A percentile compares a stretch with the other conserved stretches of the same genome.
These are phyloP conservation scores for Rhodotorula graminis DNA, from an alignment of 768 basidiomycete species.

Conservation along the genomic window DNA sequence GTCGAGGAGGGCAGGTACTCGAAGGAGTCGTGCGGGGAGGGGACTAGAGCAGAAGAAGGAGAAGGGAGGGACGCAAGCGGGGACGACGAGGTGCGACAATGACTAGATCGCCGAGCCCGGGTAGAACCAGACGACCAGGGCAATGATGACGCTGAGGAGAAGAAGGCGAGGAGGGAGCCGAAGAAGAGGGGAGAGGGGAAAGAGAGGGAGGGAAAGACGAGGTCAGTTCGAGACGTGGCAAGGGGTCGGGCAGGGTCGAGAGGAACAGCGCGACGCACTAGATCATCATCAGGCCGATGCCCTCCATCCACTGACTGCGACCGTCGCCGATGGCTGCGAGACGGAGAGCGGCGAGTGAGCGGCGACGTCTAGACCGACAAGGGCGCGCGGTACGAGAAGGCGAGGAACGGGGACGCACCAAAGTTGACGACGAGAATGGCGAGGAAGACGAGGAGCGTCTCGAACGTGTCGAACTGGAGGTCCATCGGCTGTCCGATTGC, in stretches of 20 bases:
- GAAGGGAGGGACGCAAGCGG: too few species aligned
- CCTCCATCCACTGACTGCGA: slow-evolving; percentile 80
- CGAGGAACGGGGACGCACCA: not conserved
- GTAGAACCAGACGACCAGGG: slow-evolving; percentile 49
- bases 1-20: too few species aligned
- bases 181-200: not conserved
- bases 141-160: too few species aligned
- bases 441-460: slow-evolving; percentile 60
- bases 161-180: not conserved
- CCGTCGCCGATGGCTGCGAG: slow-evolving; percentile 62
- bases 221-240: too few species aligned
- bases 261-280: slow-evolving; percentile 42
- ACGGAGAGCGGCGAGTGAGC: not conserved
- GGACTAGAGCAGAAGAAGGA: too few species aligned
- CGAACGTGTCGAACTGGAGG: slow-evolving; percentile 76
- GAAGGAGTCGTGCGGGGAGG: too few species aligned
- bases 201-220: not conserved
- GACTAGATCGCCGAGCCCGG: not conserved
- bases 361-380: not conserved
- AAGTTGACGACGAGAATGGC: slow-evolving; percentile 62
- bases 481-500: slow-evolving; percentile 61
- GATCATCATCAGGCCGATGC: slow-evolving; percentile 47
- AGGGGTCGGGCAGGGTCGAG: too few species aligned
- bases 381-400: not conserved
- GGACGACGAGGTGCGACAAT: too few species aligned